A percentile compares a stretch with the other conserved stretches of the same genome.
phyloP scores from a whole-genome alignment of 441 rosid genomes.

The Mallotus japonicus region DNA sequence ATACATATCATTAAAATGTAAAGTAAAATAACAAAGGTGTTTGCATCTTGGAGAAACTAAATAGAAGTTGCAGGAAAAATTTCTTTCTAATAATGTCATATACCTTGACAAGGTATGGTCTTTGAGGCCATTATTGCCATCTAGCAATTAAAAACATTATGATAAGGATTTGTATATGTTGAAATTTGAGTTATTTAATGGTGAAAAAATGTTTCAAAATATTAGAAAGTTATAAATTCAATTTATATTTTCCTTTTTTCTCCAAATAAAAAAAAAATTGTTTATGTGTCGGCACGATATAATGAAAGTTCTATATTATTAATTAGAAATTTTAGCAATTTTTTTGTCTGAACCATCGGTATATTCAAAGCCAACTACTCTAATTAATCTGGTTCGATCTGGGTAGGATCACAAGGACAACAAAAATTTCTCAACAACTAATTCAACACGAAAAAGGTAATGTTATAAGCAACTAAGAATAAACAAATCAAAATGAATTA shows the following conservation, averaged over 20 bases:
- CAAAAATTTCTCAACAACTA: too few relatives aligned
- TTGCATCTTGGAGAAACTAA: not conserved
- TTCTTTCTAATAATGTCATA: slow-evolving; percentile 3
- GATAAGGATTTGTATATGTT: not conserved
- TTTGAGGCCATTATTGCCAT: slow-evolving; percentile 20
- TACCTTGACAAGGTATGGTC: slow-evolving; percentile 15
- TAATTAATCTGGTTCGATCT: too few relatives aligned
- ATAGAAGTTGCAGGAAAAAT: not conserved
- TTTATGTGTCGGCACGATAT: slow-evolving; percentile 20
- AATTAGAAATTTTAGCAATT: too few relatives aligned
- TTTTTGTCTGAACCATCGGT: too few relatives aligned
- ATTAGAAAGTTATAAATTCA: too few relatives aligned
- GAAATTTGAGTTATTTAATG: too few relatives aligned
- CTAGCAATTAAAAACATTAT: slow-evolving; percentile 23
- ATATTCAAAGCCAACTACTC: too few relatives aligned
- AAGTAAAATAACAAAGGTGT: not conserved
- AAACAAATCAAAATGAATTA: not conserved
- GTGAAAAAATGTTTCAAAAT: too few relatives aligned
- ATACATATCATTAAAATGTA: too few relatives aligned
- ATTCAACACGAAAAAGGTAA: not conserved
- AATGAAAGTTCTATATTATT: not conserved
- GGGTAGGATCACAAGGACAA: too few relatives aligned
- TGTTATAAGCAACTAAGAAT: not conserved
- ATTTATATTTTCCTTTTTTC: too few relatives aligned
- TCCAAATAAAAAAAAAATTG: too few relatives aligned